Base-by-base conservation (phyloP, 768 basidiomycete species). In the Thelephora aurantiotincta region DNA sequence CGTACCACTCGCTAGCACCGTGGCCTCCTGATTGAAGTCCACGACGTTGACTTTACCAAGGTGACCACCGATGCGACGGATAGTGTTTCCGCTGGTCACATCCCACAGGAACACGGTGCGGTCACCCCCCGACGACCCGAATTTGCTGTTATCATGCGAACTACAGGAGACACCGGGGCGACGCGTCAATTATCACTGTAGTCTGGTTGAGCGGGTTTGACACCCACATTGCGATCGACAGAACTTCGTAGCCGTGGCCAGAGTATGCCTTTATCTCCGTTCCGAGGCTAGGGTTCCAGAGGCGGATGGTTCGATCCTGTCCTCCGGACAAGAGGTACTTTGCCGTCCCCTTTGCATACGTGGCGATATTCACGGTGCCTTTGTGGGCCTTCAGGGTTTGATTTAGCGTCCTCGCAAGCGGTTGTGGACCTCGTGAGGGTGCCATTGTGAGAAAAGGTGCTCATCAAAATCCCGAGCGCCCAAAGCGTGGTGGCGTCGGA, bases 71-170 rank as follows among this genome's bases (percentile, higher is more conserved):
- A 96, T 71, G 48, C 93, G 73, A 35, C 91, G 72, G 36, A 81
- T 80, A 1, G 93, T 90, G 41, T 78, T 73, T 11, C 89, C 94
- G 30, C 84, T 77, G 14, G 82, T 77, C 9, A 99, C 96, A 59
- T 99, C 96, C 94, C 94, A 98, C 19, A 96, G 64, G 55, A 96
- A 96, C 1, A 96, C 80, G 45, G 82, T 80, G 52, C 89, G 79
- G 63, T 99, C 94, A 5, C 94, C 94, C 30, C 94, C 94, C 19
- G 83, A 88, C 2, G 89, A 93, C 12, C 83, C 92, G 56, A 99
- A 92, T 57, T 84, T 83, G 23, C 84, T 80, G 66, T 99, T 99
- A 65, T 99, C 94, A 54, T 90, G 81, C 37, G 90, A 76, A 35
- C 88, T 94, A 54, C 14, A 46, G 23, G 19, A 46, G 36, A 20